These are phyloP conservation scores for Diplocarpon mali DNA, from an alignment of 2,329 filamentous ascomycete genomes.

Conservation along the genomic window DNA sequence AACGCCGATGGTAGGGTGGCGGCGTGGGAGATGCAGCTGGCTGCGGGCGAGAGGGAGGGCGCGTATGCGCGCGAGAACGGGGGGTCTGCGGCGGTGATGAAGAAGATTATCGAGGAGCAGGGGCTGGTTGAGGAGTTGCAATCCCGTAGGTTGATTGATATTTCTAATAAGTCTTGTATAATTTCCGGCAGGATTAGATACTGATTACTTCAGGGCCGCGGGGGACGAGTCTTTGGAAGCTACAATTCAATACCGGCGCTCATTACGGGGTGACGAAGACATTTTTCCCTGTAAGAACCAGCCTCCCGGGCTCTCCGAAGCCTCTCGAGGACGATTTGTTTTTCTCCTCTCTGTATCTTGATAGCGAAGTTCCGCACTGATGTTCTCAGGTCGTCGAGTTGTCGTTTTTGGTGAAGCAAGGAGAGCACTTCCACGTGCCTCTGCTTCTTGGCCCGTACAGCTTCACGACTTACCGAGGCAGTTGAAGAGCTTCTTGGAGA, in stretches of 20 bases:
- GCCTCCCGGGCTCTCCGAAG: not conserved
- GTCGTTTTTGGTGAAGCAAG: slow-evolving; percentile 37
- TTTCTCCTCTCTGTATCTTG: not conserved
- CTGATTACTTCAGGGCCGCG: slow-evolving; percentile 8
- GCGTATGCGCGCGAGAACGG: slow-evolving; percentile 8
- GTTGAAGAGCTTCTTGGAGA: slow-evolving; percentile 30
- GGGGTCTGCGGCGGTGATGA: slow-evolving; percentile 2
- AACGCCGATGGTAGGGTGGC: slow-evolving; percentile 68
- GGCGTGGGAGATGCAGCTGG: slow-evolving; percentile 37
- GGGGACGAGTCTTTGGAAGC: slow-evolving; percentile 42
- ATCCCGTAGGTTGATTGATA: not conserved
- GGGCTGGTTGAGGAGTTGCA: slow-evolving; percentile 3
- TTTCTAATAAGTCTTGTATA: not conserved
- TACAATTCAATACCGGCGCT: slow-evolving; percentile 60
- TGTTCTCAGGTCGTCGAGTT: slow-evolving; percentile 35
- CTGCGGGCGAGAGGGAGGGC: not conserved
- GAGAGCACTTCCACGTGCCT: slow-evolving; percentile 70
- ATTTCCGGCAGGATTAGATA: not conserved
- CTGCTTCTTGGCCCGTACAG: slow-evolving; percentile 67
- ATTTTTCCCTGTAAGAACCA: slow-evolving; percentile 38
- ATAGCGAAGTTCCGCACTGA: not conserved
- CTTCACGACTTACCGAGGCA: slow-evolving; percentile 74
- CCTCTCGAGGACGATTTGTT: not conserved
- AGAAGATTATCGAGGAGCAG: slow-evolving; percentile 11
- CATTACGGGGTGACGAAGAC: slow-evolving; percentile 57